Evolutionary conservation across 2,329 filamentous ascomycete genomes (phyloP).

Genomic region (Hymenoscyphus albidus): DNA sequence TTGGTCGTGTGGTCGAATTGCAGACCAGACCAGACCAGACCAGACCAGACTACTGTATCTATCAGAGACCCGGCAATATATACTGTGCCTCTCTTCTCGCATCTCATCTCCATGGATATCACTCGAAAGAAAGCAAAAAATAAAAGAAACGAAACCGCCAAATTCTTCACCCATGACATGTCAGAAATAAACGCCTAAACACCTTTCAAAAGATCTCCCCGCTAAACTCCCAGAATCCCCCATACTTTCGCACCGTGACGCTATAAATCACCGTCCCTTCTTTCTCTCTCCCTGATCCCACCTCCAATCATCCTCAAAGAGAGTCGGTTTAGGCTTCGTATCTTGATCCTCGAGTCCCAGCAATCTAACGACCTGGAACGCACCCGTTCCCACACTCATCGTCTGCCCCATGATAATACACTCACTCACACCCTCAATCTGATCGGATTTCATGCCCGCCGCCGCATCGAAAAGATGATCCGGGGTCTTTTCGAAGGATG

Average conservation of each 20-base stretch:
- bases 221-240: not conserved
- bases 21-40: no score
- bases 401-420: conserved; percentile 98
- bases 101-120: no score
- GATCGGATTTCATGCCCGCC: conserved; percentile 84
- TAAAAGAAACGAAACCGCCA: not conserved
- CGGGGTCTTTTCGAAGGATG: conserved; percentile 96
- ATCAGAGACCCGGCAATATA: no score
- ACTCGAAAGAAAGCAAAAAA: not conserved
- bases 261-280: conserved; percentile 12
- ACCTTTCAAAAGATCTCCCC: conserved; percentile 3
- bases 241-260: not conserved
- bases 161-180: not conserved
- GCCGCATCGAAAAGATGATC: conserved; percentile 96
- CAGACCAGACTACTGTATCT: no score
- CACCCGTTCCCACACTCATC: conserved; percentile 85
- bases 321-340: conserved; percentile 48
- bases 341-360: conserved; percentile 62
- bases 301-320: conserved; percentile 68
- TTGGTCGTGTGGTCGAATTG: no score
- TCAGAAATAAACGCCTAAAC: not conserved
- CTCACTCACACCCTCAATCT: conserved; percentile 89
- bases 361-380: conserved; percentile 80
- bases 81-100: no score
- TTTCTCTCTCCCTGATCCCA: conserved; percentile 32